phyloP scores from a whole-genome alignment of 768 basidiomycete genomes.

The Suillus brevipes region DNA sequence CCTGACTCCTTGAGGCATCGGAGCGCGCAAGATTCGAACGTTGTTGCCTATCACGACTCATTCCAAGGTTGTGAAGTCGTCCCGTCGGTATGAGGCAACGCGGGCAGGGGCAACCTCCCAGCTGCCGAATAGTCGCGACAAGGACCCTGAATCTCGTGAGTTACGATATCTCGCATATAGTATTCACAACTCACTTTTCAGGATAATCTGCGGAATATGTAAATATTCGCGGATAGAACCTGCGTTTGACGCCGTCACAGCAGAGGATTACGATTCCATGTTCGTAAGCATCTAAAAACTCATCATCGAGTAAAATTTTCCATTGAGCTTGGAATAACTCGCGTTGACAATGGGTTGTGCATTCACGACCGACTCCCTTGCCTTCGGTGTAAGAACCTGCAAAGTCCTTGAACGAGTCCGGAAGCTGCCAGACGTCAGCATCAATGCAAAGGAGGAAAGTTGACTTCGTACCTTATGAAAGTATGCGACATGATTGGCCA shows the following conservation, averaged over 20 bases:
- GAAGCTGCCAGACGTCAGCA: constrained; percentile 1
- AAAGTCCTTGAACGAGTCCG: constrained; percentile 15
- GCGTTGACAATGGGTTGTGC: background rate
- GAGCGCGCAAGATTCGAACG: too few relatives aligned
- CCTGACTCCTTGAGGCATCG: too few relatives aligned
- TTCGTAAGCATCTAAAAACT: constrained; percentile 16
- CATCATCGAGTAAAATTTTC: background rate
- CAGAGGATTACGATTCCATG: constrained; percentile 20
- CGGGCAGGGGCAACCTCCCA: constrained; percentile 23
- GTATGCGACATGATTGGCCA: too few relatives aligned
- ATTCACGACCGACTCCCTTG: too few relatives aligned
- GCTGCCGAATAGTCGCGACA: constrained; percentile 16
- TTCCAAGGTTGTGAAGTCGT: too few relatives aligned
- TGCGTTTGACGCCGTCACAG: constrained; percentile 11
- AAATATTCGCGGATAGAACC: constrained; percentile 19
- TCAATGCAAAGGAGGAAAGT: too few relatives aligned
- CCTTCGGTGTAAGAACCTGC: background rate
- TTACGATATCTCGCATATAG: too few relatives aligned
- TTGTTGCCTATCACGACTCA: too few relatives aligned
- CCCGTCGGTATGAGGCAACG: constrained; percentile 21
- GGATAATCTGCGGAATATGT: constrained; percentile 22
- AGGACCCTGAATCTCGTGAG: constrained; percentile 20
- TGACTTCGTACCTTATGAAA: too few relatives aligned
- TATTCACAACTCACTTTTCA: too few relatives aligned
- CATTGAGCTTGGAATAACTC: too few relatives aligned